phyloP scores from a whole-genome alignment of 2,329 filamentous ascomycete genomes.

The Phialophora expanda region DNA sequence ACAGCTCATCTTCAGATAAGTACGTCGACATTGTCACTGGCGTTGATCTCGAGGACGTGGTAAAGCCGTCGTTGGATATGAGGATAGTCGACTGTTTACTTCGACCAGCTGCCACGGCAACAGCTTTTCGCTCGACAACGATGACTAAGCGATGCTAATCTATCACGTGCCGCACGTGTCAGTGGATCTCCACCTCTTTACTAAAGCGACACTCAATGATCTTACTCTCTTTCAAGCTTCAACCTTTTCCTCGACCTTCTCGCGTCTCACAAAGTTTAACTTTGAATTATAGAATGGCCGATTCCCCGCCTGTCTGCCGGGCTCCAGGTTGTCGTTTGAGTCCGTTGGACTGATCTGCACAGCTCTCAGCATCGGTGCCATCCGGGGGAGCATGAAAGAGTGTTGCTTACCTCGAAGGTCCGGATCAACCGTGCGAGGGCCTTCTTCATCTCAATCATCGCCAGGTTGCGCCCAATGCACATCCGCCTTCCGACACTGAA shows the following conservation, averaged over 20 bases:
- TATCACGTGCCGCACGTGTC: neutral
- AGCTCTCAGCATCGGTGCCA: conserved; percentile 2
- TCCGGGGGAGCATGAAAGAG: neutral
- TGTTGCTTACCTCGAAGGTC: conserved; percentile 27
- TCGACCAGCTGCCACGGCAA: neutral
- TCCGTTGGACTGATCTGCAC: conserved; percentile 6
- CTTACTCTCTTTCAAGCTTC: neutral
- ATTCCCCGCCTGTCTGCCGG: neutral
- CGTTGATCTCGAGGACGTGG: neutral
- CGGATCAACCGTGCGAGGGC: conserved; percentile 21
- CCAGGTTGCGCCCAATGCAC: conserved; percentile 29
- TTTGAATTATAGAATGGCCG: conserved; percentile 9
- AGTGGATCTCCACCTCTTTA: neutral
- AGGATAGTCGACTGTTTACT: neutral
- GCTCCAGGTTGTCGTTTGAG: conserved; percentile 4
- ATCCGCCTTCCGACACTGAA: conserved; percentile 24
- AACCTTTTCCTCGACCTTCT: neutral
- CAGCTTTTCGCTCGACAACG: neutral
- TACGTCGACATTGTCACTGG: conserved; percentile 20
- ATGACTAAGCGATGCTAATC: neutral
- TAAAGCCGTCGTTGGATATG: neutral
- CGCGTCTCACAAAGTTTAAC: conserved; percentile 7
- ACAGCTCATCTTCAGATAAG: conserved; percentile 35
- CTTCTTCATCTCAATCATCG: conserved; percentile 33
- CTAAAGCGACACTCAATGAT: neutral